Conservation (phyloP, 2,329 filamentous ascomycete species). For the Plenodomus tracheiphilus region DNA sequence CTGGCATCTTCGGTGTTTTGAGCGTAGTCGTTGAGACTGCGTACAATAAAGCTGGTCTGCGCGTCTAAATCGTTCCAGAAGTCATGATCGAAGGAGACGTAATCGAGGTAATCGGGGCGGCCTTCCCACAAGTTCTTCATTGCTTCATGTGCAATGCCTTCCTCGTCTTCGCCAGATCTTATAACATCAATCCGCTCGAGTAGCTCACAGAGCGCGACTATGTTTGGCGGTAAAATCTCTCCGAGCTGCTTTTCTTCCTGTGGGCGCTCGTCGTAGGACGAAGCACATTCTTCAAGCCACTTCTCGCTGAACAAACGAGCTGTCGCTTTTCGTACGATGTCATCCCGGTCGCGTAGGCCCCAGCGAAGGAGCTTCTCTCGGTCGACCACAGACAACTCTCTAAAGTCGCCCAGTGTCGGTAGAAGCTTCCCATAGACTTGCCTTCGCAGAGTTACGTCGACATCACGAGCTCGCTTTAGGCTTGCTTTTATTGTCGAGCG, state of each 20-base stretch:
- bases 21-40: slow-evolving; percentile 95
- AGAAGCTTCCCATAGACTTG: slow-evolving; percentile 86
- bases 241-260: slow-evolving; percentile 57
- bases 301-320: slow-evolving; percentile 87
- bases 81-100: slow-evolving; percentile 69
- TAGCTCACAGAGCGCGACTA: slow-evolving; percentile 85
- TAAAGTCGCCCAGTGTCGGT: slow-evolving; percentile 89
- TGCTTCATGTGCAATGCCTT: slow-evolving; percentile 87
- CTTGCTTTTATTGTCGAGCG: slow-evolving; percentile 82
- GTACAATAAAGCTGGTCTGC: slow-evolving; percentile 85
- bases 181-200: slow-evolving; percentile 92
- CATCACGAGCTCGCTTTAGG: slow-evolving; percentile 86
- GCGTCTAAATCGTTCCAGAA: slow-evolving; percentile 83
- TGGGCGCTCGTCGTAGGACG: slow-evolving; percentile 62
- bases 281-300: slow-evolving; percentile 97
- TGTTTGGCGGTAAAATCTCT: slow-evolving; percentile 51
- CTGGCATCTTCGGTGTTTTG: slow-evolving; percentile 72
- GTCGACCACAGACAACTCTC: slow-evolving; percentile 90
- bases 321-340: slow-evolving; percentile 89
- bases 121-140: slow-evolving; percentile 98
- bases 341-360: slow-evolving; percentile 92
- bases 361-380: slow-evolving; percentile 93
- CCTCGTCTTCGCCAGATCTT: slow-evolving; percentile 84
- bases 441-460: slow-evolving; percentile 80
- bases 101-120: slow-evolving; percentile 78